A percentile compares a stretch with the other conserved stretches of the same genome.
Conservation (phyloP, 1,139 yeast genomes). For the Taphrina communis region DNA sequence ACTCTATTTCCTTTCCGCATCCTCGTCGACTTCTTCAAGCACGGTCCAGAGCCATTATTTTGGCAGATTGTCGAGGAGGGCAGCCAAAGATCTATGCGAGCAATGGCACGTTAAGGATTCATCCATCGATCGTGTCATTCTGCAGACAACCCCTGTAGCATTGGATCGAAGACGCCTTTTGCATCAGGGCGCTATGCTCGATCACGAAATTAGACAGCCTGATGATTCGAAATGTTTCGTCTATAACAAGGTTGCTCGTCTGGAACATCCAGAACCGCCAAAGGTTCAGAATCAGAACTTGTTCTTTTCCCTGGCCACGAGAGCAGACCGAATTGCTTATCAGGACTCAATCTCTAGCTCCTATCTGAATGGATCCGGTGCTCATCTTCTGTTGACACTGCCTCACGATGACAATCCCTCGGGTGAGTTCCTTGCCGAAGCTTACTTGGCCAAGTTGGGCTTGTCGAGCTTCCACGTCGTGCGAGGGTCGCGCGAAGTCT, state of each 20-base stretch:
- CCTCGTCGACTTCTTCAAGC: background rate
- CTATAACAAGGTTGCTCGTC: slow-evolving; percentile 3
- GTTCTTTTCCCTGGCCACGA: slow-evolving; percentile 21
- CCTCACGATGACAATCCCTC: slow-evolving; percentile 25
- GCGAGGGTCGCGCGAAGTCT: slow-evolving; percentile 8
- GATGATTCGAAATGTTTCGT: slow-evolving; percentile 2
- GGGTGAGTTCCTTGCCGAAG: slow-evolving; percentile 17
- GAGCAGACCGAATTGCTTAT: slow-evolving; percentile 11
- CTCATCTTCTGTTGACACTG: slow-evolving; percentile 10
- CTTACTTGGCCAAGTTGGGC: slow-evolving; percentile 9
- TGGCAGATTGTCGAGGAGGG: background rate
- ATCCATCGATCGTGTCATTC: background rate
- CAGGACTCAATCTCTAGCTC: slow-evolving; percentile 14
- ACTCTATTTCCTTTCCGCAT: background rate
- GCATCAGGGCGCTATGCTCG: slow-evolving; percentile 1
- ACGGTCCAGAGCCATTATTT: background rate
- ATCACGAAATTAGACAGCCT: background rate
- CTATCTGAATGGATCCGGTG: slow-evolving; percentile 12
- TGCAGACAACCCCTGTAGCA: slow-evolving; percentile 11
- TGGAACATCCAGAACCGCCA: slow-evolving; percentile 10
- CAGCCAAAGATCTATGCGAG: slow-evolving; percentile 6
- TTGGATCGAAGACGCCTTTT: slow-evolving; percentile 11
- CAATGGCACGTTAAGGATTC: slow-evolving; percentile 1
- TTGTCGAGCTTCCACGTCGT: slow-evolving; percentile 10
- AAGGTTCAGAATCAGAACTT: background rate